Evolutionary conservation across 352 stramenopile genomes (phyloP).

Genomic region (Nothophytophthora sp.): DNA sequence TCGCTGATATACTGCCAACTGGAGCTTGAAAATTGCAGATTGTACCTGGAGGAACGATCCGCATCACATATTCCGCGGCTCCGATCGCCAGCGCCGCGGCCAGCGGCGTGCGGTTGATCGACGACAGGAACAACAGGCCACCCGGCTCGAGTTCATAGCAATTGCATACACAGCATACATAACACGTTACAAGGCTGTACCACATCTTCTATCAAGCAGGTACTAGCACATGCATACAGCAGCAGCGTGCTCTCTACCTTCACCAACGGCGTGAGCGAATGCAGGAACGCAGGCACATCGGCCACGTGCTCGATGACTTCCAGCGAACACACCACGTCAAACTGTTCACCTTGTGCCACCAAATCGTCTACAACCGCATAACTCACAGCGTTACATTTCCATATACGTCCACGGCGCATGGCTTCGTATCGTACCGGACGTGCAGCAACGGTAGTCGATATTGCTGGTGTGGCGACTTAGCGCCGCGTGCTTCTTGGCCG

Average conservation of each 20-base stretch:
- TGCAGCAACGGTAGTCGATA: slow-evolving; percentile 85
- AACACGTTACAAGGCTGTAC: neutral
- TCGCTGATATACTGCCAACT: neutral
- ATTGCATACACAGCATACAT: neutral
- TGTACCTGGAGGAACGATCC: slow-evolving; percentile 64
- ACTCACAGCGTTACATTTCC: slow-evolving; percentile 3
- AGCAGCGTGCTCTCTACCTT: slow-evolving; percentile 48
- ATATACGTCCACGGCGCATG: neutral
- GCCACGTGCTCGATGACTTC: slow-evolving; percentile 88
- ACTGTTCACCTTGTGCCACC: slow-evolving; percentile 64
- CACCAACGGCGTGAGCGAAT: slow-evolving; percentile 74
- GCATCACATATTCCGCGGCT: slow-evolving; percentile 75
- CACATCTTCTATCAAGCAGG: neutral
- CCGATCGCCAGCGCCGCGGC: slow-evolving; percentile 71
- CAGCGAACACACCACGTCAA: slow-evolving; percentile 85
- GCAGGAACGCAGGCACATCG: slow-evolving; percentile 66
- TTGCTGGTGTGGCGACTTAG: slow-evolving; percentile 48
- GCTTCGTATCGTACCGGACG: slow-evolving; percentile 45
- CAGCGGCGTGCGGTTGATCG: slow-evolving; percentile 80
- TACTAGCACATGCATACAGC: too few species aligned
- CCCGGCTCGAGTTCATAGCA: slow-evolving; percentile 43
- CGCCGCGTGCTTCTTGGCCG: slow-evolving; percentile 61
- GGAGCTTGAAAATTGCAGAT: neutral
- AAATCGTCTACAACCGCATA: slow-evolving; percentile 57
- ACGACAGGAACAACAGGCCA: slow-evolving; percentile 82